Evolutionary conservation across 495 filamentous ascomycete species (phyloP).

Genomic region (Pyrenula aspistea): DNA sequence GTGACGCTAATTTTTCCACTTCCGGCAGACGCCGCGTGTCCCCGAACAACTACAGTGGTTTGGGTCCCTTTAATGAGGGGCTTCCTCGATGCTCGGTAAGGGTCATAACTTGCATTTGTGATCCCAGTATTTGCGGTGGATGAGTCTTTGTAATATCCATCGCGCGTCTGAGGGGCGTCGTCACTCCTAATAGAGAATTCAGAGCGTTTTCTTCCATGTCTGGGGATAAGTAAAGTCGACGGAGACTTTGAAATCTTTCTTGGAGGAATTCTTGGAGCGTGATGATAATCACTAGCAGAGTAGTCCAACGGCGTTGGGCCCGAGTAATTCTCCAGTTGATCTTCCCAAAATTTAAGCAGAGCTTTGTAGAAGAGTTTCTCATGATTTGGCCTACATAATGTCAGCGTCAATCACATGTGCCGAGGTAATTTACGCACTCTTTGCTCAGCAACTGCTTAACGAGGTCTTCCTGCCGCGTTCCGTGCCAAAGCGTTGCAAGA

Average conservation of each 20-base stretch:
- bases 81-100: conserved; percentile 58
- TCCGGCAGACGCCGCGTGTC: conserved; percentile 15
- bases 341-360: conserved; percentile 66
- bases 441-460: conserved; percentile 49
- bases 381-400: conserved; percentile 52
- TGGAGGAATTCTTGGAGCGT: conserved; percentile 46
- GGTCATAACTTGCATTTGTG: conserved; percentile 58
- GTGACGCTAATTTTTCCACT: conserved; percentile 14
- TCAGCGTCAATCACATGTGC: conserved; percentile 2
- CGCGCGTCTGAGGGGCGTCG: conserved; percentile 17
- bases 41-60: conserved; percentile 56
- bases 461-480: conserved; percentile 58
- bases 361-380: conserved; percentile 87
- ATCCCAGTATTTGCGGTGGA: conserved; percentile 27
- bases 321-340: conserved; percentile 73
- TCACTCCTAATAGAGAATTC: conserved; percentile 63
- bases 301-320: conserved; percentile 51
- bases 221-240: not conserved
- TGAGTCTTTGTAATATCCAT: conserved; percentile 32
- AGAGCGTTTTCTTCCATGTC: conserved; percentile 44
- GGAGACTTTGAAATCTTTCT: conserved; percentile 31
- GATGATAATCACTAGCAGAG: conserved; percentile 81
- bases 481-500: conserved; percentile 79
- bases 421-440: conserved; percentile 43
- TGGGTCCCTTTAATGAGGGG: conserved; percentile 30